Conservation (phyloP, 257 asterid genomes). For the Solanum bulbocastanum region DNA sequence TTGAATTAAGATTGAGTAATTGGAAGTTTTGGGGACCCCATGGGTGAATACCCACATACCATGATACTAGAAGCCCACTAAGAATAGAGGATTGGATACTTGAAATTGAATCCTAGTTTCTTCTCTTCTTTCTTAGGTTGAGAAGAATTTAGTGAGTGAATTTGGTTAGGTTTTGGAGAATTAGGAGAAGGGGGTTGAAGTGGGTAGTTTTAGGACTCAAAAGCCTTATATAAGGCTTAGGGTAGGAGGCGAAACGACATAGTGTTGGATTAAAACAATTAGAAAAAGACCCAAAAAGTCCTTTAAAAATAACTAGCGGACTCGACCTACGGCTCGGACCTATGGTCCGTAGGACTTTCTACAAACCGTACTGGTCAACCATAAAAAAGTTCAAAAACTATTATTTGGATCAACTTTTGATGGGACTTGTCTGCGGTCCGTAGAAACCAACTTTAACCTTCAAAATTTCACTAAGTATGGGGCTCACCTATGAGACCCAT, state of each 20-base stretch:
- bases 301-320: neutral
- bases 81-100: too few relatives aligned
- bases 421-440: neutral
- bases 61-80: too few relatives aligned
- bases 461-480: too few relatives aligned
- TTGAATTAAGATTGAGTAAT: too few relatives aligned
- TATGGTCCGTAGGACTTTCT: neutral
- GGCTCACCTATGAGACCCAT: neutral
- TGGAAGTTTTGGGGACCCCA: too few relatives aligned
- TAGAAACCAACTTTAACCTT: neutral
- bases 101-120: too few relatives aligned
- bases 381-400: neutral
- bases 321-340: neutral
- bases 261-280: neutral
- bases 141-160: neutral
- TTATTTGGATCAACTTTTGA: neutral
- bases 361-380: neutral
- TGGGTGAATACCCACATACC: too few relatives aligned
- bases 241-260: neutral
- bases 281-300: neutral
- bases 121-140: neutral
- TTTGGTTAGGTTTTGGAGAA: neutral
- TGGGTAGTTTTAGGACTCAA: neutral
- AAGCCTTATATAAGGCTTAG: neutral
- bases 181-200: neutral